These are phyloP conservation scores for Papiliotrema laurentii DNA, from an alignment of 1,284 basidiomycete genomes.

Conservation along the genomic window DNA sequence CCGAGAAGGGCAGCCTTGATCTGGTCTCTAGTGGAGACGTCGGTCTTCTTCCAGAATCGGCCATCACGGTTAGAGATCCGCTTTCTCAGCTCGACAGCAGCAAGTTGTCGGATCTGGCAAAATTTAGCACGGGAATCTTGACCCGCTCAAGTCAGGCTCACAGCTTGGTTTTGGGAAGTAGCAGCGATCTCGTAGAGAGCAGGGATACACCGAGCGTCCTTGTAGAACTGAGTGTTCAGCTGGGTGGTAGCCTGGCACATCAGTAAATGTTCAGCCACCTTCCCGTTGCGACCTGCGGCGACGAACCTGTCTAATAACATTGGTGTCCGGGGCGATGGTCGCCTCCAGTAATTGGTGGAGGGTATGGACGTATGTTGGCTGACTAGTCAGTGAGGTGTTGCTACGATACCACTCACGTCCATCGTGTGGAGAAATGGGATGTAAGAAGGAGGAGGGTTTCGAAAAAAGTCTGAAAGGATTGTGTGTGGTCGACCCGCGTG, in stretches of 20 bases:
- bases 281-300: background rate
- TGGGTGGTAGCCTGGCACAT: slow-evolving; percentile 75
- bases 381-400: background rate
- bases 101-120: slow-evolving; percentile 87
- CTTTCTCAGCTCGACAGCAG: slow-evolving; percentile 97
- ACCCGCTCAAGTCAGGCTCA: slow-evolving; percentile 28
- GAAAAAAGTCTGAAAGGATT: slow-evolving; percentile 2
- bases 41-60: slow-evolving; percentile 74
- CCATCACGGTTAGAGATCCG: slow-evolving; percentile 76
- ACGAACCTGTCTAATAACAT: slow-evolving; percentile 77
- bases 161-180: slow-evolving; percentile 66
- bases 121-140: no score
- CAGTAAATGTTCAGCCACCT: slow-evolving; percentile 13
- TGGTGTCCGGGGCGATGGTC: slow-evolving; percentile 79
- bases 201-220: slow-evolving; percentile 82
- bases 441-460: background rate
- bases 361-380: slow-evolving; percentile 54
- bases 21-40: slow-evolving; percentile 66
- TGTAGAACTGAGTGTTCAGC: slow-evolving; percentile 88
- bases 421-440: slow-evolving; percentile 1
- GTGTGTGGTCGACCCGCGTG: background rate
- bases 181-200: slow-evolving; percentile 86
- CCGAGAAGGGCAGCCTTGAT: slow-evolving; percentile 84
- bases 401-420: background rate
- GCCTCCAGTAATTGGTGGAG: slow-evolving; percentile 79